Percentiles rank a stretch among this genome's conserved stretches.
Evolutionary conservation across 2,329 filamentous ascomycete species (phyloP).

Genomic region (Endothia cerciana): DNA sequence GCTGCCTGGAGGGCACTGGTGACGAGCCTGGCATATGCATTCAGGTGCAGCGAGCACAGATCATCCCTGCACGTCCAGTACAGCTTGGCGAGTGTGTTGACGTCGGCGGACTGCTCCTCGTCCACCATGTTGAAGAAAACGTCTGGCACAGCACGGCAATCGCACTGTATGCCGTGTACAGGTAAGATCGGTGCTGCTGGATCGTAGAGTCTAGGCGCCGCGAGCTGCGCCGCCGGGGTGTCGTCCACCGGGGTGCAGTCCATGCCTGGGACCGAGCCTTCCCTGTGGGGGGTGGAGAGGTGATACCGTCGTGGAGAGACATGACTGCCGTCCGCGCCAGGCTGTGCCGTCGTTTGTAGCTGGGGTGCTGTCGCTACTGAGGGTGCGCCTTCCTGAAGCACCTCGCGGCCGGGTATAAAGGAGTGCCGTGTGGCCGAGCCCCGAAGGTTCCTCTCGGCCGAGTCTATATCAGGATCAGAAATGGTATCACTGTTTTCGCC

Average conservation of each 20-base stretch:
- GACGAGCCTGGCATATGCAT: slow-evolving; percentile 24
- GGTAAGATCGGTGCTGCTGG: slow-evolving; percentile 23
- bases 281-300: neutral
- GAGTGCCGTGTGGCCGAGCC: neutral
- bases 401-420: neutral
- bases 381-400: neutral
- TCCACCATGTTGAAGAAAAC: slow-evolving; percentile 23
- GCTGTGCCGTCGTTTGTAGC: neutral
- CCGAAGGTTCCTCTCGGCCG: neutral
- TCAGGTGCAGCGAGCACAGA: slow-evolving; percentile 23
- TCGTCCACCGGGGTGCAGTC: neutral
- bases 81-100: slow-evolving; percentile 15
- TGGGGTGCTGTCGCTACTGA: neutral
- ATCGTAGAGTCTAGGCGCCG: slow-evolving; percentile 23
- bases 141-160: slow-evolving; percentile 21
- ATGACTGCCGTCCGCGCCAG: slow-evolving; percentile 7
- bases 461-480: slow-evolving; percentile 24
- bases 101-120: neutral
- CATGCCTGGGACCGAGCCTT: neutral
- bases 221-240: slow-evolving; percentile 1
- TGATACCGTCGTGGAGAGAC: neutral
- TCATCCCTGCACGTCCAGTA: slow-evolving; percentile 25
- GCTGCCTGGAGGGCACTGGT: slow-evolving; percentile 20
- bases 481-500: slow-evolving; percentile 25
- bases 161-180: slow-evolving; percentile 11